Base-by-base conservation (phyloP, 2,329 filamentous ascomycete species). In the Stachybotrys chlorohalonatus region DNA sequence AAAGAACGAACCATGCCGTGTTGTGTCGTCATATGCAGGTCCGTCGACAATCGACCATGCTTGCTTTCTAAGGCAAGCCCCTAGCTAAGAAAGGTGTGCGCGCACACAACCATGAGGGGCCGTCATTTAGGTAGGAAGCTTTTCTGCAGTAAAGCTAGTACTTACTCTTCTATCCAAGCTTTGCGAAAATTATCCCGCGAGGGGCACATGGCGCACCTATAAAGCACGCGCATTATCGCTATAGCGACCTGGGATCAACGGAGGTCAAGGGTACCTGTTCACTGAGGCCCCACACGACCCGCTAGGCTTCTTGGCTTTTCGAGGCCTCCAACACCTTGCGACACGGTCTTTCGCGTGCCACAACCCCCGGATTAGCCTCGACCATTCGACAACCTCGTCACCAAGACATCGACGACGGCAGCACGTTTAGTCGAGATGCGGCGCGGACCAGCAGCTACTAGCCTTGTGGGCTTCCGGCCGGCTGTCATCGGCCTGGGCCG, bases 401-500 rank as follows among this genome's bases (percentile, higher is more conserved):
- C 52, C 17, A 47, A 9, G 13, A 46, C 17, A 8, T 32, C 46
- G 52, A 48, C 36, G 17, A 13, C 45, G 24, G 4, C 17, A 32
- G 11, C 49, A 56, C 56, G 13, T 42, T 24, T 31, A 47, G 15
- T 47, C n/a, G 50, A 52, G 31, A 70, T 70, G 69, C 61, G 61
- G 51, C 64, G 55, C 47, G 60, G 62, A 46, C 55, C 54, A 51
- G 50, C 59, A 45, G 53, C 58, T 51, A 59, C 64, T 64, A 68
- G 70, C 58, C 70, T 75, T 56, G 69, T 68, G 59, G 68, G 70
- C 57, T 62, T 73, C 52, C 75, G 79, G 58, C 74, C 78, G 39
- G 73, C 74, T 56, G 70, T 81, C 53, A 69, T 84, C 47, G 78
- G 77, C 55, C 62, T 83, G 52, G 73, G 75, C 17, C 77, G 78